Base-by-base conservation (phyloP, 768 basidiomycete species). In the Rhizopogon vesiculosus region DNA sequence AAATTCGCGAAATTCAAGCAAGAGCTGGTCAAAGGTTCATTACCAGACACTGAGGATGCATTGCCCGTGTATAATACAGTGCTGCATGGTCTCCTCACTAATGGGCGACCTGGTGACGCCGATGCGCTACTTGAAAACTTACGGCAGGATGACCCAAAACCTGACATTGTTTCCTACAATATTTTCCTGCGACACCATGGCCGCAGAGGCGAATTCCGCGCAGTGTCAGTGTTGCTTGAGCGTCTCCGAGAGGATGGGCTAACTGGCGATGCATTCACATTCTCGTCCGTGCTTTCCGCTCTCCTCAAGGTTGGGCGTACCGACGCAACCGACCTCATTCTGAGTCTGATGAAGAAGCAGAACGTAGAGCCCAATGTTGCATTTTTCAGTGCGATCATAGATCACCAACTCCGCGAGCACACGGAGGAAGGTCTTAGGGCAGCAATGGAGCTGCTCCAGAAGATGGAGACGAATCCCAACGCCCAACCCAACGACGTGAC, bases 231-330 rank as follows among this genome's bases (percentile, higher is more conserved):
- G 16, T 68, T 84, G 22, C 70, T 98, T 45, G 77, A 78, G 45
- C 69, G 75, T 55, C 83, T 96, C 74, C 68, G 74, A 25, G 66
- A 74, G 13, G 76, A 71, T 1, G 76, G 77, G 0, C 63, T 96
- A 35, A 62, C 70, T 19, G 89, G 92, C 7, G 91, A 98, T 66
- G 82, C 89, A 10, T 84, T 86, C 69, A 97, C 89, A 0, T 98
- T 87, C 69, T 93, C 94, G 3, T 93, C 86, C 12, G 78, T 98
- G 33, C 82, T 98, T 16, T 82, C 86, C 25, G 87, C 90, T 1
- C 68, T 96, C 52, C 78, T 93, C 49, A 82, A 81, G 59, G 81
- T 81, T 13, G 84, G 86, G 9, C 77, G 84, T 54, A 69, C 78
- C 28, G 86, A 93, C 61, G 87, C 90, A 1, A 79, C 82, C 5